Conservation (phyloP, 352 stramenopile genomes). For the Phytophthora pistaciae region DNA sequence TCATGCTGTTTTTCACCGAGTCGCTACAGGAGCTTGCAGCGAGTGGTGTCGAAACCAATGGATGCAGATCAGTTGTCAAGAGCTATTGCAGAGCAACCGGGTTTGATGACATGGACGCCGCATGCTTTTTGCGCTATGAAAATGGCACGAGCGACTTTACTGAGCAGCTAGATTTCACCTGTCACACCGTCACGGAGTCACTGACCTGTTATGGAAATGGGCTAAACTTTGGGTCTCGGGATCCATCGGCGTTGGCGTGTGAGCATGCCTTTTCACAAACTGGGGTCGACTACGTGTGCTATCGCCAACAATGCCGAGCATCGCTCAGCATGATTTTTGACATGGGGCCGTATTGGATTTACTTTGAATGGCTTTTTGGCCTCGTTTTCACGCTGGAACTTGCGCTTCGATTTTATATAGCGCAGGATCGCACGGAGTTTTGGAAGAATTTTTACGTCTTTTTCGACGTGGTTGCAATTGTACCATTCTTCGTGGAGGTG, state of each 20-base stretch:
- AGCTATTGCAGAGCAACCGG: slow-evolving; percentile 57
- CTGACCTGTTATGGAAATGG: slow-evolving; percentile 56
- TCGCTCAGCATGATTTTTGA: slow-evolving; percentile 48
- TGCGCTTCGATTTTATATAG: slow-evolving; percentile 63
- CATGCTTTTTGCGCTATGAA: slow-evolving; percentile 56
- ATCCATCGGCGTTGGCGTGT: slow-evolving; percentile 35
- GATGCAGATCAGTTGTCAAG: slow-evolving; percentile 58
- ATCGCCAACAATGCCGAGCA: slow-evolving; percentile 53
- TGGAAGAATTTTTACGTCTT: slow-evolving; percentile 69
- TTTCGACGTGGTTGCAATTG: slow-evolving; percentile 70
- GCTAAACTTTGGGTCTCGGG: slow-evolving; percentile 64
- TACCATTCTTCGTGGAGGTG: slow-evolving; percentile 76
- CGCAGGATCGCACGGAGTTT: slow-evolving; percentile 43
- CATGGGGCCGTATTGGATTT: slow-evolving; percentile 83
- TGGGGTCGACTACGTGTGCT: slow-evolving; percentile 54
- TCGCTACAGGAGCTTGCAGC: slow-evolving; percentile 71
- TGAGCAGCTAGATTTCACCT: slow-evolving; percentile 56
- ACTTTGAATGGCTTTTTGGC: slow-evolving; percentile 77
- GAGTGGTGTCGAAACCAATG: slow-evolving; percentile 49
- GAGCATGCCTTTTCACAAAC: slow-evolving; percentile 38
- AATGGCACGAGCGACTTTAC: slow-evolving; percentile 43
- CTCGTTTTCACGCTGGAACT: slow-evolving; percentile 67
- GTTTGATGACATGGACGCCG: slow-evolving; percentile 41
- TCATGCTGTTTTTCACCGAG: slow-evolving; percentile 78
- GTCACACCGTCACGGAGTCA: slow-evolving; percentile 17